Conservation (phyloP, 305 asterid species). For the Solanum hybrid region DNA sequence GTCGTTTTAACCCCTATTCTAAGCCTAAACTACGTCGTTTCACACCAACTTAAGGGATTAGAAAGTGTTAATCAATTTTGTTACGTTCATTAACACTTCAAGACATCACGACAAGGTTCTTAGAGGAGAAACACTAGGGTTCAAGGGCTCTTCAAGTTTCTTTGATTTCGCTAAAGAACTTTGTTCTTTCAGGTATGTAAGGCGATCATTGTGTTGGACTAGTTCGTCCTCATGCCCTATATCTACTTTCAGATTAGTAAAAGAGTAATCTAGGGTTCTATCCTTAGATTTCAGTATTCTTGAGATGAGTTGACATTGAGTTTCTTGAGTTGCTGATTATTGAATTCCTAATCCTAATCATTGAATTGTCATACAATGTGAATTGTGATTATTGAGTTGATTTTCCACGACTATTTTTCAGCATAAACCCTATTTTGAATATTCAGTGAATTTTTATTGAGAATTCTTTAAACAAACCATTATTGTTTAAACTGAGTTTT, state of each 20-base stretch:
- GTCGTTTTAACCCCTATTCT: neutral
- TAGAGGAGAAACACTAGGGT: neutral
- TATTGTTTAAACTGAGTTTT: neutral
- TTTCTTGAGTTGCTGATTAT: no score
- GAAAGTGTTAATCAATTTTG: neutral
- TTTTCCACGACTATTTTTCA: neutral
- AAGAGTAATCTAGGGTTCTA: neutral
- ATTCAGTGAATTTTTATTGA: neutral
- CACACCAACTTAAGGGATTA: neutral
- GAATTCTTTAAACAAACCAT: neutral
- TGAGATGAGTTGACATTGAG: neutral
- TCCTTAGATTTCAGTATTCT: neutral
- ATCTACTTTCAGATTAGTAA: neutral
- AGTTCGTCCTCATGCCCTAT: neutral
- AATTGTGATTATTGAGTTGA: neutral
- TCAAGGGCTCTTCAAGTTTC: neutral
- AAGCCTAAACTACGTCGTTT: neutral
- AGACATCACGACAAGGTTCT: neutral
- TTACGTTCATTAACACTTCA: neutral
- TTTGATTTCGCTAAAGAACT: neutral
- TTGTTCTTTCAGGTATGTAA: no score
- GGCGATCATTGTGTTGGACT: no score
- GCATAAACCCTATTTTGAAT: neutral
- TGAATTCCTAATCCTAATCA: neutral
- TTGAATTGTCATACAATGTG: neutral